A percentile compares a stretch with the other conserved stretches of the same genome.
phyloP scores from a whole-genome alignment of 768 basidiomycete species.

The Brasilioporus rufonigricans region DNA sequence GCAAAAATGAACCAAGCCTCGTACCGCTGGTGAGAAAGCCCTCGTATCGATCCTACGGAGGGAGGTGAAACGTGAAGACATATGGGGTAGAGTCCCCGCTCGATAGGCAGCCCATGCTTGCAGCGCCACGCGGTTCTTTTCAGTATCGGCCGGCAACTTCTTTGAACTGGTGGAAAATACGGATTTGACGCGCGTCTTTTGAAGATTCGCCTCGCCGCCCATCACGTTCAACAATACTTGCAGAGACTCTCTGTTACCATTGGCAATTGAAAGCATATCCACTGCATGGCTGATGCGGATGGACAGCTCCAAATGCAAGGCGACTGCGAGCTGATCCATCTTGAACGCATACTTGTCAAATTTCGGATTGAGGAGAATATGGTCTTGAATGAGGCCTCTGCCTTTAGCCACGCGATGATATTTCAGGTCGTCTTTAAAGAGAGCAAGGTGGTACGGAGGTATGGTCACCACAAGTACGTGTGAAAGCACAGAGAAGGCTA shows the following conservation, averaged over 20 bases:
- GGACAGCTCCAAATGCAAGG: slow-evolving; percentile 39
- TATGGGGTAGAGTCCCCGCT: slow-evolving; percentile 28
- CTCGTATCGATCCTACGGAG: slow-evolving; percentile 23
- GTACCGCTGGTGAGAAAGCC: slow-evolving; percentile 32
- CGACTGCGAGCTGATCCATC: slow-evolving; percentile 44
- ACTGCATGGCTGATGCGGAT: slow-evolving; percentile 36
- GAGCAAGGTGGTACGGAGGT: slow-evolving; percentile 10
- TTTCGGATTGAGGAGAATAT: slow-evolving; percentile 30
- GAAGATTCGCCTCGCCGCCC: slow-evolving; percentile 35
- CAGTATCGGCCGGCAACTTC: slow-evolving; percentile 17
- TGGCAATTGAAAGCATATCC: slow-evolving; percentile 39
- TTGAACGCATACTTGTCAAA: slow-evolving; percentile 39
- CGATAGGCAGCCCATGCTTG: slow-evolving; percentile 47
- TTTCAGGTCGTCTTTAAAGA: not conserved
- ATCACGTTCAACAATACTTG: slow-evolving; percentile 35
- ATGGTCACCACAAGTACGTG: slow-evolving; percentile 37
- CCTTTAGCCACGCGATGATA: not conserved
- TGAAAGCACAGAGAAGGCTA: slow-evolving; percentile 41
- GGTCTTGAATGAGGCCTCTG: slow-evolving; percentile 29
- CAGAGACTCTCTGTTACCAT: slow-evolving; percentile 30
- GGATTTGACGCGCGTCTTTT: slow-evolving; percentile 23
- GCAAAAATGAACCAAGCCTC: not conserved
- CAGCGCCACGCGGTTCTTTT: slow-evolving; percentile 32
- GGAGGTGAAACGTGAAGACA: slow-evolving; percentile 13
- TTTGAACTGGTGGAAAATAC: slow-evolving; percentile 29